Percentiles rank a stretch among this genome's conserved stretches.
Evolutionary conservation across 257 asterid species (phyloP).

Genomic region (Handroanthus guayacan): DNA sequence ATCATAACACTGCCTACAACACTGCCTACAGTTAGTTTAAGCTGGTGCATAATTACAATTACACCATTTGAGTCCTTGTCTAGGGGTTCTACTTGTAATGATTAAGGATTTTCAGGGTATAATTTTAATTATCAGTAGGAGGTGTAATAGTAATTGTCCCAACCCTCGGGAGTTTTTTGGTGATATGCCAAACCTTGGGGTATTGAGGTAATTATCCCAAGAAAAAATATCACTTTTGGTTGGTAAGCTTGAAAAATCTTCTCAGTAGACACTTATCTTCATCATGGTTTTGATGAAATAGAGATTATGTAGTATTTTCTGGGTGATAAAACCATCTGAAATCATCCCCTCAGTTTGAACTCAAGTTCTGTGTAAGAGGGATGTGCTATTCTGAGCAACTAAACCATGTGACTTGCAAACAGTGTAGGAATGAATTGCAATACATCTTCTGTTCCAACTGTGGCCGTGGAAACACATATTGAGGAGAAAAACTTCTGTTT

Average conservation of each 20-base stretch:
- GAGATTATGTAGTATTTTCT: neutral
- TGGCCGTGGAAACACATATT: conserved; percentile 20
- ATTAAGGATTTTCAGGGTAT: too few relatives aligned
- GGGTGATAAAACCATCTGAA: conserved; percentile 12
- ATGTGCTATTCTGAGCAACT: neutral
- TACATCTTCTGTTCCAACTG: neutral
- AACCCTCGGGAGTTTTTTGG: too few relatives aligned
- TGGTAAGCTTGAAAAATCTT: conserved; percentile 14
- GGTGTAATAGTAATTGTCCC: too few relatives aligned
- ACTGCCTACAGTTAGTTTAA: too few relatives aligned
- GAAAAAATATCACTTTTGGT: neutral
- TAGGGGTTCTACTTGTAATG: too few relatives aligned
- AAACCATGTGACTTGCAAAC: neutral
- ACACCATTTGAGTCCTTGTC: too few relatives aligned
- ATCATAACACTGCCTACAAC: too few relatives aligned
- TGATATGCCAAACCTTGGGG: too few relatives aligned
- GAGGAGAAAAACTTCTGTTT: neutral
- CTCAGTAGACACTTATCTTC: conserved; percentile 12
- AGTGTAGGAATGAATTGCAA: neutral
- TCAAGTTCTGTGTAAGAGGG: neutral
- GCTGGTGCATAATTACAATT: too few relatives aligned
- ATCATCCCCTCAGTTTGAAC: conserved; percentile 15
- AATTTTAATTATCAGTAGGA: too few relatives aligned
- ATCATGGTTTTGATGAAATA: conserved; percentile 17
- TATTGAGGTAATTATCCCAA: too few relatives aligned